A percentile compares a stretch with the other conserved stretches of the same genome.
phyloP scores from a whole-genome alignment of 257 asterid species.

The Jacaranda copaia region DNA sequence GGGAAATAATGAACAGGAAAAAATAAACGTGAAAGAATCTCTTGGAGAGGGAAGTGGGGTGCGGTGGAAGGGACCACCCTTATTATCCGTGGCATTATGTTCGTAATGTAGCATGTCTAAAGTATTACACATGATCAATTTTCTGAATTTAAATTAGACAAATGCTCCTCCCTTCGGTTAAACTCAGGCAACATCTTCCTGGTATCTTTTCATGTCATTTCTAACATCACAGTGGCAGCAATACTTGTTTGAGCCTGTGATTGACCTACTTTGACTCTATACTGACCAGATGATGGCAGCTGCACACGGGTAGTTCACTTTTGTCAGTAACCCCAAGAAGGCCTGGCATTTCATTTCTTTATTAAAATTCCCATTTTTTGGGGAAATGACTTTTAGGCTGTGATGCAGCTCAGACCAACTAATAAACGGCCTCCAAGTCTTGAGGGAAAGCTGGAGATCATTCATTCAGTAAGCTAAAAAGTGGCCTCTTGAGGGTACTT shows the following conservation, averaged over 20 bases:
- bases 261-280: neutral
- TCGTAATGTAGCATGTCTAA: neutral
- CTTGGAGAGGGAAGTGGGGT: neutral
- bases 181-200: neutral
- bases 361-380: no score
- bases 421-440: neutral
- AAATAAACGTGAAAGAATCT: neutral
- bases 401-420: neutral
- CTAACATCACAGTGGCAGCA: neutral
- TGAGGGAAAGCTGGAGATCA: neutral
- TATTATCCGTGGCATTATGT: neutral
- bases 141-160: neutral
- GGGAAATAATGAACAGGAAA: neutral
- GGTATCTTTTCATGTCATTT: neutral
- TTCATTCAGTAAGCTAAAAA: neutral
- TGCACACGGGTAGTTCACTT: neutral
- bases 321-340: neutral
- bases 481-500: neutral
- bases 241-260: neutral
- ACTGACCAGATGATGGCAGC: neutral
- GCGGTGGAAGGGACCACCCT: neutral
- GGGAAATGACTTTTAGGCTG: neutral
- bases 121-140: neutral
- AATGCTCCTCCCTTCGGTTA: neutral
- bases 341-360: neutral